A percentile compares a stretch with the other conserved stretches of the same genome.
phyloP scores from a whole-genome alignment of 73 alveolate genomes.

The Uronychia binucleata region DNA sequence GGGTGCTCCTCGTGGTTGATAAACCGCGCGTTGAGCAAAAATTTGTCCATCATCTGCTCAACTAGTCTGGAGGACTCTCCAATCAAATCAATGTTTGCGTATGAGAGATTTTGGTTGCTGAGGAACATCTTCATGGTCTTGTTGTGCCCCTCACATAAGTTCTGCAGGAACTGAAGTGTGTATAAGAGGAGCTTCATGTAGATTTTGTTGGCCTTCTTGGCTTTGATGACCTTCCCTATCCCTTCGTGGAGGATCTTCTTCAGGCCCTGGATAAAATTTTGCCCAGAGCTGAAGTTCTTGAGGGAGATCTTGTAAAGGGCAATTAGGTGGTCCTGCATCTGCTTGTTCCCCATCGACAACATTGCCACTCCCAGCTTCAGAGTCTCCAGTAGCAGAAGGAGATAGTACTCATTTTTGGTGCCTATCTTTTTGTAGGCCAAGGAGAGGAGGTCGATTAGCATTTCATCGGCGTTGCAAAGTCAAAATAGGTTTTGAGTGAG shows the following conservation, averaged over 20 bases:
- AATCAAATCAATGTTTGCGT: slow-evolving; percentile 6
- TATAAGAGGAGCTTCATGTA: neutral
- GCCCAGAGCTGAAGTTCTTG: neutral
- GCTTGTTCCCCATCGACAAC: neutral
- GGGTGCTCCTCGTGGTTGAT: slow-evolving; percentile 1
- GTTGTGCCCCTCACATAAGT: slow-evolving; percentile 14
- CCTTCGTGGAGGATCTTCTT: slow-evolving; percentile 1
- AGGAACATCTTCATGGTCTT: neutral
- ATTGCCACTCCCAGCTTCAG: neutral
- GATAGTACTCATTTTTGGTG: neutral
- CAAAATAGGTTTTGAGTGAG: neutral
- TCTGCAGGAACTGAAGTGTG: neutral
- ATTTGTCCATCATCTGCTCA: slow-evolving; percentile 7
- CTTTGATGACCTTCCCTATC: neutral
- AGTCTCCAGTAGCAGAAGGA: neutral
- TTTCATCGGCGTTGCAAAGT: slow-evolving; percentile 3
- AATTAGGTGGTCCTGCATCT: neutral
- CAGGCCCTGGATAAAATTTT: neutral
- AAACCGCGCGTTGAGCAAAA: neutral
- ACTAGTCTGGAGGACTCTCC: neutral
- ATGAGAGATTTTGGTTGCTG: neutral
- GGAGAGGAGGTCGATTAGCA: slow-evolving; percentile 3
- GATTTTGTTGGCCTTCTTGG: neutral
- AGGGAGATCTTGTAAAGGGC: neutral
- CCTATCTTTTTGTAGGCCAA: slow-evolving; percentile 2